Conservation (phyloP, 192 early-diverging fungal genomes). For the Chytriomyces sp. region DNA sequence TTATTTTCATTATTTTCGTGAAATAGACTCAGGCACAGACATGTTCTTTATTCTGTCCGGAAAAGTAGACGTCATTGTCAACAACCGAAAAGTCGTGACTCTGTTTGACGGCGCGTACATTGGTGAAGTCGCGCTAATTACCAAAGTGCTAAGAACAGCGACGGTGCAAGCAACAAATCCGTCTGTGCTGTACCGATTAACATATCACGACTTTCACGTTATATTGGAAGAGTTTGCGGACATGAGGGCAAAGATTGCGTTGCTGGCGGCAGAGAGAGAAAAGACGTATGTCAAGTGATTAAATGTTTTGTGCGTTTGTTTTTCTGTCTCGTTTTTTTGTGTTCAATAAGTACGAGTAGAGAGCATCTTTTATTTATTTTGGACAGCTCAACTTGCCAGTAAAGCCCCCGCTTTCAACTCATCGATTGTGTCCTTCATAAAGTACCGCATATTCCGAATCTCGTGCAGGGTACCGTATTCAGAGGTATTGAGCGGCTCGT, state of each 20-base stretch:
- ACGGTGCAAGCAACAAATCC: conserved; percentile 21
- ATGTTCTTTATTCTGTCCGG: conserved; percentile 51
- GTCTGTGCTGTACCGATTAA: conserved; percentile 9
- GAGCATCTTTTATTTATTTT: background rate
- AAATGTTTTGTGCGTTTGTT: too few relatives aligned
- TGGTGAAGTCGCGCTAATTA: background rate
- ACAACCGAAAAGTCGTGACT: conserved; percentile 6
- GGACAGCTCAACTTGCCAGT: background rate
- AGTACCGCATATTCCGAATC: conserved; percentile 23
- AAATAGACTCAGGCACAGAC: conserved; percentile 42
- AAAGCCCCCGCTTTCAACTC: background rate
- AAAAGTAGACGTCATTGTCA: conserved; percentile 33
- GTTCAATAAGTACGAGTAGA: too few relatives aligned
- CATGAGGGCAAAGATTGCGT: conserved; percentile 8
- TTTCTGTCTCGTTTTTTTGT: too few relatives aligned
- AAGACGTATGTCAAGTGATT: background rate
- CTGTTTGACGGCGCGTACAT: conserved; percentile 17
- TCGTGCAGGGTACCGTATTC: conserved; percentile 28
- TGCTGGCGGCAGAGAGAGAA: conserved; percentile 14
- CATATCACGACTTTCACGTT: conserved; percentile 11
- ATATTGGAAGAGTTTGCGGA: conserved; percentile 15
- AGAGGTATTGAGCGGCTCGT: conserved; percentile 3
- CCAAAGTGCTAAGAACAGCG: background rate
- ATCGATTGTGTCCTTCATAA: conserved; percentile 17
- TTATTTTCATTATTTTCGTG: too few relatives aligned